Percentiles rank a stretch among this genome's conserved stretches.
These are phyloP conservation scores for Trametes sp. DNA, from an alignment of 1,284 basidiomycete species.

Conservation along the genomic window DNA sequence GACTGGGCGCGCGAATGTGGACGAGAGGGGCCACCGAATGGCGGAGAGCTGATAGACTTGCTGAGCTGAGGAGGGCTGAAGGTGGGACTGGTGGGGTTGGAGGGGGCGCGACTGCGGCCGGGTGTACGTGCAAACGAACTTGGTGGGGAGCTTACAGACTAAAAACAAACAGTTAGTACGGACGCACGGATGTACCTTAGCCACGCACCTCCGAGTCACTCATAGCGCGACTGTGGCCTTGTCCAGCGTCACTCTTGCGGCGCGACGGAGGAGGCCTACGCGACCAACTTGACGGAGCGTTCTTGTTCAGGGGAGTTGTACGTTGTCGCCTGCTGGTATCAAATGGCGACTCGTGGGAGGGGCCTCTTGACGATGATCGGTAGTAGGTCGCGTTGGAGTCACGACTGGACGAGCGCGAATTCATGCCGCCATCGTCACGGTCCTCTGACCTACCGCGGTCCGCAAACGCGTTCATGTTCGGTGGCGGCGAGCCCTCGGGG, in stretches of 20 bases:
- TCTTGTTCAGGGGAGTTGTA: constrained; percentile 61
- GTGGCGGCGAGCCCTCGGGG: constrained; percentile 43
- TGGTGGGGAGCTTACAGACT: constrained; percentile 35
- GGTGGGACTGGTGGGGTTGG: constrained; percentile 68
- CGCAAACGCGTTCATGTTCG: constrained; percentile 25
- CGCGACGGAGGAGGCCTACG: constrained; percentile 68
- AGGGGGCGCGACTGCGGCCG: constrained; percentile 64
- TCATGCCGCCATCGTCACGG: constrained; percentile 40
- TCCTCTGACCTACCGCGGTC: constrained; percentile 44
- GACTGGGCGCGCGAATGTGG: constrained; percentile 69
- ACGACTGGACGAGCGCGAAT: constrained; percentile 65
- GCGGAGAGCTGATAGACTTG: constrained; percentile 51
- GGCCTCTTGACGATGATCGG: constrained; percentile 48
- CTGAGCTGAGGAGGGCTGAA: constrained; percentile 43
- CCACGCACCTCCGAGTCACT: constrained; percentile 75
- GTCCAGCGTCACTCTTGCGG: constrained; percentile 72
- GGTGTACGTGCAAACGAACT: constrained; percentile 51
- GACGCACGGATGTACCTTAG: neutral
- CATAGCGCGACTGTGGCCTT: constrained; percentile 42
- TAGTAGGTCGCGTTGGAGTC: constrained; percentile 56
- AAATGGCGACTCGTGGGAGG: constrained; percentile 59
- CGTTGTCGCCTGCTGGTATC: constrained; percentile 71
- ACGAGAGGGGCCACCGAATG: constrained; percentile 52
- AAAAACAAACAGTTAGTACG: neutral
- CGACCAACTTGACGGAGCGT: constrained; percentile 76